Percentiles rank a stretch among this genome's conserved stretches.
Conservation (phyloP, 768 basidiomycete genomes). For the Trichaptum fuscoviolaceum region DNA sequence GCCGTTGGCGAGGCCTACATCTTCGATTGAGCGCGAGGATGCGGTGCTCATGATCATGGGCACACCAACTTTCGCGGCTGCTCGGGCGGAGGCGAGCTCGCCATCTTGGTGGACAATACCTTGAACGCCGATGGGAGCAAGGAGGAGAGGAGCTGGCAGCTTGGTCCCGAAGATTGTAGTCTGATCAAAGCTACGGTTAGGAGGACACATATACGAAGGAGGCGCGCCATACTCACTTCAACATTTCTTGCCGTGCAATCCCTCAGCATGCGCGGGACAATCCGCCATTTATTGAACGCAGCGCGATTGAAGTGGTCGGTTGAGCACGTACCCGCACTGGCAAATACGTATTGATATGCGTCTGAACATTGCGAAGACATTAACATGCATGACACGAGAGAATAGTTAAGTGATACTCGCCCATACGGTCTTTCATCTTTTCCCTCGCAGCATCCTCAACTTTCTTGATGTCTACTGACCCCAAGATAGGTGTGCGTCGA, state of each 20-base stretch:
- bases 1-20: slow-evolving; percentile 69
- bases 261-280: slow-evolving; percentile 78
- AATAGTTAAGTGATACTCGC: slow-evolving; percentile 29
- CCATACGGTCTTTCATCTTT: slow-evolving; percentile 49
- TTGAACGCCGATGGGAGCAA: slow-evolving; percentile 70
- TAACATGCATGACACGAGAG: background rate
- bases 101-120: slow-evolving; percentile 66
- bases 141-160: slow-evolving; percentile 53
- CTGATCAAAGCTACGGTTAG: background rate
- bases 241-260: slow-evolving; percentile 52
- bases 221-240: slow-evolving; percentile 41
- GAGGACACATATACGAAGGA: slow-evolving; percentile 34
- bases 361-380: slow-evolving; percentile 27
- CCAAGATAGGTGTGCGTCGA: slow-evolving; percentile 29
- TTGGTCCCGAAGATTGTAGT: slow-evolving; percentile 39
- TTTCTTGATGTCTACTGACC: slow-evolving; percentile 56
- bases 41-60: slow-evolving; percentile 78
- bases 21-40: slow-evolving; percentile 65
- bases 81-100: slow-evolving; percentile 65
- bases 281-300: slow-evolving; percentile 61
- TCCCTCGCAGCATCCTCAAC: slow-evolving; percentile 66
- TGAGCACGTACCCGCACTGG: slow-evolving; percentile 65
- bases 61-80: slow-evolving; percentile 55
- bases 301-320: slow-evolving; percentile 59
- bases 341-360: slow-evolving; percentile 72